Evolutionary conservation across 164 flowering plant genomes (phyloP).

Genomic region (Dillenia suffruticosa): DNA sequence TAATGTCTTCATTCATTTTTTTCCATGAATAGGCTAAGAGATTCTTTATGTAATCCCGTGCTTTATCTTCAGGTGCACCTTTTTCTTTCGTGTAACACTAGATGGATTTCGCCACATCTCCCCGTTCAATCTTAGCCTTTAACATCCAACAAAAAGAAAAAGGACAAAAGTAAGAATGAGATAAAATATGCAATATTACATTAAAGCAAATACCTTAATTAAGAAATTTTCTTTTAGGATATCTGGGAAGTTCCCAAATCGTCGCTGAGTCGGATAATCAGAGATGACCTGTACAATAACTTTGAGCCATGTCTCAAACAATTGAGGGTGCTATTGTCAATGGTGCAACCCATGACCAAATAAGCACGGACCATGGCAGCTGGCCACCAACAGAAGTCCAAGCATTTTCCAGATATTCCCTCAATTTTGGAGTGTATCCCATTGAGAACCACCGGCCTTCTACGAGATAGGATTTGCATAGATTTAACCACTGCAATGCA

Average conservation of each 20-base stretch:
- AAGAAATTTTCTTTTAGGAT: background rate
- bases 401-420: conserved; percentile 23
- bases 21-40: conserved; percentile 15
- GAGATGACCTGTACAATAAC: conserved; percentile 6
- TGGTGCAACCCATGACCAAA: conserved; percentile 1
- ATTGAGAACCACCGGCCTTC: conserved; percentile 24
- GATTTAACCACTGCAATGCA: conserved; percentile 18
- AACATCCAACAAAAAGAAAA: background rate
- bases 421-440: conserved; percentile 18
- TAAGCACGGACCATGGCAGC: conserved; percentile 14
- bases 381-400: conserved; percentile 24
- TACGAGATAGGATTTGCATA: conserved; percentile 16
- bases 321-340: background rate
- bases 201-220: too few relatives aligned
- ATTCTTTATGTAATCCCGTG: conserved; percentile 6
- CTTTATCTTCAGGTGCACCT: conserved; percentile 9
- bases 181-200: too few relatives aligned
- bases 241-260: conserved; percentile 16
- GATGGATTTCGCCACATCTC: conserved; percentile 12
- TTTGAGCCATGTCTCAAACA: conserved; percentile 5
- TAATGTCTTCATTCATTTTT: conserved; percentile 13
- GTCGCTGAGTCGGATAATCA: too few relatives aligned
- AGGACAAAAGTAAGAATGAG: too few relatives aligned
- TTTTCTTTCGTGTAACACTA: conserved; percentile 14
- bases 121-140: conserved; percentile 17